Percentiles rank a stretch among this genome's conserved stretches.
Evolutionary conservation across 1,284 basidiomycete genomes (phyloP).

Genomic region (Tylopilus sp.): DNA sequence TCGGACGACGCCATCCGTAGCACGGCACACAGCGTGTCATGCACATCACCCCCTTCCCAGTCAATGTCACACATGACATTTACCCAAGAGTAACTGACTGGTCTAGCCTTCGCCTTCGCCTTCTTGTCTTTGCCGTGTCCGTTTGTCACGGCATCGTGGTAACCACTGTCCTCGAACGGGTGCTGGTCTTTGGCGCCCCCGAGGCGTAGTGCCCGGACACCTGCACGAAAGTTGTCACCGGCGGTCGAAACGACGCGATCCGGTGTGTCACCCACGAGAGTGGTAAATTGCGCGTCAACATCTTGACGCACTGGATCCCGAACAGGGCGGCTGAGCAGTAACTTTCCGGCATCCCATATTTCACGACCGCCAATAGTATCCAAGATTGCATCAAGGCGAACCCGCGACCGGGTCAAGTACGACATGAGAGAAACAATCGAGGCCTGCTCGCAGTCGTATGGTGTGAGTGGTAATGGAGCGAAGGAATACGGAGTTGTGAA

Average conservation of each 20-base stretch:
- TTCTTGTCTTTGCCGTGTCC: constrained; percentile 25
- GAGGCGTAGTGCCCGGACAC: constrained; percentile 58
- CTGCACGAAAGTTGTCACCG: constrained; percentile 66
- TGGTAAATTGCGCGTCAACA: constrained; percentile 61
- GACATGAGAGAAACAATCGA: constrained; percentile 51
- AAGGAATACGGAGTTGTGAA: constrained; percentile 33
- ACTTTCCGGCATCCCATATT: constrained; percentile 68
- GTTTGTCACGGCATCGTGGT: constrained; percentile 24
- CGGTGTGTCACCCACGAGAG: constrained; percentile 65
- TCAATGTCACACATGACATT: constrained; percentile 71
- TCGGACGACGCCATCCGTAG: constrained; percentile 47
- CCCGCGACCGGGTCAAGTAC: constrained; percentile 47
- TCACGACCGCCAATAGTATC: constrained; percentile 77
- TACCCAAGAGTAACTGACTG: constrained; percentile 71
- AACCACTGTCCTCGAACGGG: constrained; percentile 30
- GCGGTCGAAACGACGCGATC: constrained; percentile 61
- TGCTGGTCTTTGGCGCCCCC: constrained; percentile 30
- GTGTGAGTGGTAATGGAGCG: constrained; percentile 24
- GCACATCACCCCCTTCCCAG: constrained; percentile 72
- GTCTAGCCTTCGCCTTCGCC: constrained; percentile 30
- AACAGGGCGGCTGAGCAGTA: constrained; percentile 48
- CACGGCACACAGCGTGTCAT: constrained; percentile 59
- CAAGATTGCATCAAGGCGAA: constrained; percentile 68
- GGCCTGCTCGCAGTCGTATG: constrained; percentile 29
- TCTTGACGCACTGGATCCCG: constrained; percentile 26